Conservation (phyloP, 805 yeast genomes). For the Saccharomycopsis vini region DNA sequence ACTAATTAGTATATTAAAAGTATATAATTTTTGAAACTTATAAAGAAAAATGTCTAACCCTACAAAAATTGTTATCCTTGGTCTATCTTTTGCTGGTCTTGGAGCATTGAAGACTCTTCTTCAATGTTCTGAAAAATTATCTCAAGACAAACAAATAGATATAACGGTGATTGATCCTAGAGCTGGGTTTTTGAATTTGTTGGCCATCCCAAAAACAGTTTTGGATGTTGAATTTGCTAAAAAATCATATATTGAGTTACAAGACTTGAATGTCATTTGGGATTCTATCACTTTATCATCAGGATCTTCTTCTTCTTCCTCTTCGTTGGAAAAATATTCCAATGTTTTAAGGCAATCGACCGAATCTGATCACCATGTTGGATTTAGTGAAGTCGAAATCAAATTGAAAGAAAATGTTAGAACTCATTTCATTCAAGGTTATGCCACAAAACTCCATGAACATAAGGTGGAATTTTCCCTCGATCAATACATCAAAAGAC, state of each 20-base stretch:
- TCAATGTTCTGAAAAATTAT: not conserved
- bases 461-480: slow-evolving; percentile 32
- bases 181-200: slow-evolving; percentile 33
- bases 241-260: slow-evolving; percentile 21
- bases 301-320: not conserved
- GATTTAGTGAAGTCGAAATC: slow-evolving; percentile 18
- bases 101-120: slow-evolving; percentile 5
- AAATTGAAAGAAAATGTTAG: slow-evolving; percentile 15
- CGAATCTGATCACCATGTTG: slow-evolving; percentile 5
- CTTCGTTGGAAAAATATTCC: no score
- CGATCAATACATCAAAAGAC: slow-evolving; percentile 7
- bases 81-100: slow-evolving; percentile 13
- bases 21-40: no score
- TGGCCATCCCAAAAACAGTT: slow-evolving; percentile 33
- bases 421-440: slow-evolving; percentile 15
- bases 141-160: slow-evolving; percentile 19
- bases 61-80: slow-evolving; percentile 9
- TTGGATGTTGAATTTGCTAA: slow-evolving; percentile 31
- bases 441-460: slow-evolving; percentile 19
- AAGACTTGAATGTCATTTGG: not conserved
- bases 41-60: no score
- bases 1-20: no score
- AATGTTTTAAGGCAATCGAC: no score
- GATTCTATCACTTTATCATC: not conserved
- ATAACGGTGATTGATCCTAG: slow-evolving; percentile 31